Base-by-base conservation (phyloP, 2,329 filamentous ascomycete species). In the Fusarium oligoseptatum region DNA sequence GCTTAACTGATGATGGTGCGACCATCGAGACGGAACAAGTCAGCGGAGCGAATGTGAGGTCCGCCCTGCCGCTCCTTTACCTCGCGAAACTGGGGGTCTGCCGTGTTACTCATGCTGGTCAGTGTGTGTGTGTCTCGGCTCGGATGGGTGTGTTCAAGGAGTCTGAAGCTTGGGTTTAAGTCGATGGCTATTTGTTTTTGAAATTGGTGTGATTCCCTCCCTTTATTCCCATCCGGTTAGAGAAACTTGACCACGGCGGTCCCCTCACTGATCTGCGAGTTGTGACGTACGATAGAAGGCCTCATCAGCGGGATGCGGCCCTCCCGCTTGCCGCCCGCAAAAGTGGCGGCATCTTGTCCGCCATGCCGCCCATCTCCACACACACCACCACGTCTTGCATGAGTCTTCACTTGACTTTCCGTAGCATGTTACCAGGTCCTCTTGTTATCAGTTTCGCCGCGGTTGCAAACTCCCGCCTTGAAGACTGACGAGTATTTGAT, bases 41-140 rank as follows among this genome's bases (percentile, higher is more conserved):
- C 24, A 2, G 7, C n/a, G 9, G 12, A 9, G 11, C 57, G 34
- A 17, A 56, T 34, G 14, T 27, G 6, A 11, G 45, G 20, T 6
- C 37, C 48, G 50, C 64, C 64, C 45, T 62, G 64, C 9, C 43
- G 60, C 5, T 50, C 43, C 45, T 66, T 66, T 5, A 52, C 45
- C 34, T 66, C 64, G 24, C 64, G 64, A 22, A 61, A 66, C 64
- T 66, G 55, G 22, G 60, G 57, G 36, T 39, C 50, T 37, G 48
- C 22, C 7, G 52, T 55, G 57, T 62, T 67, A 27, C 45, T 66
- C 64, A 66, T 58, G 37, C 24, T 55, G 14, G 29, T 56, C 37
- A 29, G 27, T 29, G 27, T 29, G 22, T 57, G 11, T 57, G 11
- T 64, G 37, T 29, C 37, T 36, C 32, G 15, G 34, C 39, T 64